Evolutionary conservation across 148 eudicot species (phyloP).

Genomic region (Amaranthus cruentus): DNA sequence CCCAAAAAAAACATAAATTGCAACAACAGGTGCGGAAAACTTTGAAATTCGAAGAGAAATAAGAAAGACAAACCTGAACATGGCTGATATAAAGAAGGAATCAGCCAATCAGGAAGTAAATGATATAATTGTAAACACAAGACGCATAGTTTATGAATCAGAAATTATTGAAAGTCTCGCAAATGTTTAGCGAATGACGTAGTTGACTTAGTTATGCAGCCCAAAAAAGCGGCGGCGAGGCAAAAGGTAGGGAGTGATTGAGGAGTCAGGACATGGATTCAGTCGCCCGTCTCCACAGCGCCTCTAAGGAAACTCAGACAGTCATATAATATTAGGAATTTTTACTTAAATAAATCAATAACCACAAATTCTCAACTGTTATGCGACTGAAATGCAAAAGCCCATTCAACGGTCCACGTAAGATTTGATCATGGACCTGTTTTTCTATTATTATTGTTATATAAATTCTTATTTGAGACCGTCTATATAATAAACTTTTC

Average conservation of each 20-base stretch:
- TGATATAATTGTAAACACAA: neutral
- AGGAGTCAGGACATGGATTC: neutral
- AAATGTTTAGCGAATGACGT: no score
- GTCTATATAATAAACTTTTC: no score
- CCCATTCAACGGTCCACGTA: no score
- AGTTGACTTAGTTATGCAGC: no score
- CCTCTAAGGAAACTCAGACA: no score
- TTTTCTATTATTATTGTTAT: no score
- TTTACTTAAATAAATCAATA: no score
- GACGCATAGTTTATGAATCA: neutral
- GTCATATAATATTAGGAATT: no score
- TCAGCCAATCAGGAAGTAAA: neutral
- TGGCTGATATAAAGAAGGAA: constrained; percentile 7
- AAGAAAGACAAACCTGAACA: constrained; percentile 22
- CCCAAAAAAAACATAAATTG: neutral
- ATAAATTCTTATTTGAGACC: no score
- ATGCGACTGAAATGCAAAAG: no score
- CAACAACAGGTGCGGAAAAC: neutral
- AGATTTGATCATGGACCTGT: no score
- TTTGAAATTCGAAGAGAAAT: neutral
- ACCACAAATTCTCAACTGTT: no score
- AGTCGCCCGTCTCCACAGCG: neutral
- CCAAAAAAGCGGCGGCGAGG: neutral
- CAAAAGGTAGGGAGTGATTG: neutral
- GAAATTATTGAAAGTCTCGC: neutral